phyloP scores from a whole-genome alignment of 2,329 filamentous ascomycete genomes.

The Paramyrothecium roridum region DNA sequence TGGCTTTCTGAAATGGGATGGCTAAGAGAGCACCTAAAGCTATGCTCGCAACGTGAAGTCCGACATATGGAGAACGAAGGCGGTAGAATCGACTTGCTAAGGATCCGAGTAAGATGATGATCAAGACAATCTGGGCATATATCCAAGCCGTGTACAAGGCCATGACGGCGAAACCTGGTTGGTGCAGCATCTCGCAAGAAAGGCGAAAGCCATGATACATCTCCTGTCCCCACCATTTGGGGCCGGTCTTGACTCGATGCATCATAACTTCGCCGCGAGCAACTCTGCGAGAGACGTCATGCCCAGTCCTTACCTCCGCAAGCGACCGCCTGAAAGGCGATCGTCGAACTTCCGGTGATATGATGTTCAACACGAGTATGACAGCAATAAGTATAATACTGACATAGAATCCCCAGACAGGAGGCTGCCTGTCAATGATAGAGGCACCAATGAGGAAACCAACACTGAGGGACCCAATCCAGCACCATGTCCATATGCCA shows the following conservation, averaged over 20 bases:
- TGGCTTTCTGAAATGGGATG: slow-evolving; percentile 71
- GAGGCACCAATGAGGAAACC: slow-evolving; percentile 70
- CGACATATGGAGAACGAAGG: slow-evolving; percentile 62
- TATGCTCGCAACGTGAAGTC: slow-evolving; percentile 62
- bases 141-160: slow-evolving; percentile 75
- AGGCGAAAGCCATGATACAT: slow-evolving; percentile 67
- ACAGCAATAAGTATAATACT: slow-evolving; percentile 64
- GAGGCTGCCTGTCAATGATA: slow-evolving; percentile 62
- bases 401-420: slow-evolving; percentile 74
- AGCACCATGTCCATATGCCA: slow-evolving; percentile 75
- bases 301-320: slow-evolving; percentile 56
- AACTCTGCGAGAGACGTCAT: slow-evolving; percentile 53
- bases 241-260: slow-evolving; percentile 68
- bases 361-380: slow-evolving; percentile 66
- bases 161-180: slow-evolving; percentile 70
- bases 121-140: slow-evolving; percentile 70
- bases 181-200: slow-evolving; percentile 66
- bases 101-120: slow-evolving; percentile 70
- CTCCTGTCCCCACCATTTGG: slow-evolving; percentile 75
- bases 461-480: slow-evolving; percentile 66
- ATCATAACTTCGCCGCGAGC: slow-evolving; percentile 74
- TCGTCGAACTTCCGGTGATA: slow-evolving; percentile 69
- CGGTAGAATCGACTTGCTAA: slow-evolving; percentile 67
- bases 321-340: slow-evolving; percentile 67
- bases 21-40: slow-evolving; percentile 67